These are phyloP conservation scores for Conticribra guillardii DNA, from an alignment of 108 stramenopile genomes.

Conservation along the genomic window DNA sequence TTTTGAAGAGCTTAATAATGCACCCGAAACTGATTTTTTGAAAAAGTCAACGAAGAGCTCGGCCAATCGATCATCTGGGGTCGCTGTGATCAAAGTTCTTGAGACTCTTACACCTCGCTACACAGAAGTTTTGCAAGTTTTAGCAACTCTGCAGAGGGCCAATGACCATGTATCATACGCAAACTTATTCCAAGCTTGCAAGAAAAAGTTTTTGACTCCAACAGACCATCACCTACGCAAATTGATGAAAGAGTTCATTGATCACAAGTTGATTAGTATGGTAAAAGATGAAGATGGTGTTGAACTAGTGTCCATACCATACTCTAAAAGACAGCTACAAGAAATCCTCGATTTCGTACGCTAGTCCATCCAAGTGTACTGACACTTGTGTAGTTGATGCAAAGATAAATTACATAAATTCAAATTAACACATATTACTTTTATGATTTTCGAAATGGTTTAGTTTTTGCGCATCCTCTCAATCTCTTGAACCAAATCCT, in stretches of 20 bases:
- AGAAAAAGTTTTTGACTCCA: constrained; percentile 46
- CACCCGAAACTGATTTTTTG: constrained; percentile 11
- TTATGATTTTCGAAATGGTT: too few species aligned
- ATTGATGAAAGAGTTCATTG: constrained; percentile 61
- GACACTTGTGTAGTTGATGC: too few species aligned
- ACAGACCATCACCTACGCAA: constrained; percentile 49
- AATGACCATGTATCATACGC: constrained; percentile 36
- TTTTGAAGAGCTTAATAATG: constrained; percentile 57
- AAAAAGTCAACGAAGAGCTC: constrained; percentile 32
- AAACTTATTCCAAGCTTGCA: constrained; percentile 57
- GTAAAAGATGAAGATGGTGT: constrained; percentile 13
- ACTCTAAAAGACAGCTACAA: background rate
- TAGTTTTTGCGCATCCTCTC: constrained; percentile 29
- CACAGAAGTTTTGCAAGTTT: constrained; percentile 64
- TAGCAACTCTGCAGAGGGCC: constrained; percentile 60
- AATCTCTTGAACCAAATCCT: constrained; percentile 24
- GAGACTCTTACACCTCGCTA: constrained; percentile 63
- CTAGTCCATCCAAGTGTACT: too few species aligned
- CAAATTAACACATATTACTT: too few species aligned
- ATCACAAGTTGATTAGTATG: constrained; percentile 58
- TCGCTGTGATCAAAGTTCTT: constrained; percentile 37
- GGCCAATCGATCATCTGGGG: constrained; percentile 7
- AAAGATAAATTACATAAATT: too few species aligned
- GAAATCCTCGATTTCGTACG: background rate
- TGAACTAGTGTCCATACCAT: background rate